Percentiles rank a stretch among this genome's conserved stretches.
Evolutionary conservation across 176 grass and related monocot species (phyloP).

Genomic region (Rhipidocladum racemiflorum): DNA sequence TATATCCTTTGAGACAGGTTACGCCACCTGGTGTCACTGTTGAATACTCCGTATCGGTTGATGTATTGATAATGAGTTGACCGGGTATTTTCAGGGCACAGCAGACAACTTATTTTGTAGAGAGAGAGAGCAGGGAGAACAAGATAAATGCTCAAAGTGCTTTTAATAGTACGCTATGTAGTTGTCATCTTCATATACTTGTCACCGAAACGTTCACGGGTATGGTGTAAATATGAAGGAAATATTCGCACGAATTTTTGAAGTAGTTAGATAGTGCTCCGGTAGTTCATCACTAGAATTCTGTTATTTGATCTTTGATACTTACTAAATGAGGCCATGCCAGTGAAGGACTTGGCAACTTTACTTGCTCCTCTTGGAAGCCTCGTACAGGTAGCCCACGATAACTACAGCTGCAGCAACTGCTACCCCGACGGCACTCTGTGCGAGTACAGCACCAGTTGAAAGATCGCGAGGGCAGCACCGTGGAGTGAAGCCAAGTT

Average conservation of each 20-base stretch:
- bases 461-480: constrained; percentile 34
- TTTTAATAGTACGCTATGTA: constrained; percentile 7
- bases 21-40: neutral
- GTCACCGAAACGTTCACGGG: constrained; percentile 11
- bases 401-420: constrained; percentile 76
- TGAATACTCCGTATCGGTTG: neutral
- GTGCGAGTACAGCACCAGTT: constrained; percentile 48
- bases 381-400: constrained; percentile 66
- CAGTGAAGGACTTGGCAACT: neutral
- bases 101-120: neutral
- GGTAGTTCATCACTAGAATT: constrained; percentile 1
- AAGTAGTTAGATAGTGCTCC: neutral
- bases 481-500: constrained; percentile 66
- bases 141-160: neutral
- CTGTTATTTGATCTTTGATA: constrained; percentile 28
- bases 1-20: neutral
- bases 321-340: neutral
- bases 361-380: constrained; percentile 62
- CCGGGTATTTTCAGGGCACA: neutral
- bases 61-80: neutral
- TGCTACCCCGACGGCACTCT: constrained; percentile 73
- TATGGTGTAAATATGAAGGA: constrained; percentile 3
- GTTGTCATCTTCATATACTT: constrained; percentile 5
- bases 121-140: neutral
- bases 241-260: neutral